phyloP scores from a whole-genome alignment of 352 stramenopile genomes.

The Phytophthora cactorum region DNA sequence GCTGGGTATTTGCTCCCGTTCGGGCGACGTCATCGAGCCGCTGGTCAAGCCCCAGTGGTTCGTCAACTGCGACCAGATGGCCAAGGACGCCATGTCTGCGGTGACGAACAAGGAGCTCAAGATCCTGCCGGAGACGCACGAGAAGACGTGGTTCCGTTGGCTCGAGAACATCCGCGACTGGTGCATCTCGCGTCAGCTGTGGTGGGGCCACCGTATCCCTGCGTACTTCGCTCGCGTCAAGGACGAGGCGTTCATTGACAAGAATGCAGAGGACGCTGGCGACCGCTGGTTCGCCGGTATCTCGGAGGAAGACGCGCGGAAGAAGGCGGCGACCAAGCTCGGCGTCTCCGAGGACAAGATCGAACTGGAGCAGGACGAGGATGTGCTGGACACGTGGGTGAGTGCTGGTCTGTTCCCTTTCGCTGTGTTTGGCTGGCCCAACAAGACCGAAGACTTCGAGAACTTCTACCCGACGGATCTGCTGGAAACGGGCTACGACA shows the following conservation, averaged over 20 bases:
- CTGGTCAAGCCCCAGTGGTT: slow-evolving; percentile 99
- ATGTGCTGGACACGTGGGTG: slow-evolving; percentile 99
- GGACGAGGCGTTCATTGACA: slow-evolving; percentile 77
- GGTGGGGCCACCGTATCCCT: slow-evolving; percentile 99
- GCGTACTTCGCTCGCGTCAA: slow-evolving; percentile 96
- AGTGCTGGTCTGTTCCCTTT: slow-evolving; percentile 97
- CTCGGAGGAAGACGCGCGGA: slow-evolving; percentile 87
- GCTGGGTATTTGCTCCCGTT: slow-evolving; percentile 97
- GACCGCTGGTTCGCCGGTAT: slow-evolving; percentile 80
- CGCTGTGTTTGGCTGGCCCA: slow-evolving; percentile 85
- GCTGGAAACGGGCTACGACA: slow-evolving; percentile 99
- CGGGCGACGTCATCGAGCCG: slow-evolving; percentile 99
- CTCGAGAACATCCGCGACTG: slow-evolving; percentile 99
- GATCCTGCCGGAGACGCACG: slow-evolving; percentile 85
- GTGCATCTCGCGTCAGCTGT: slow-evolving; percentile 99
- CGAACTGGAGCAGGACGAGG: slow-evolving; percentile 96
- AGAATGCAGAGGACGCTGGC: slow-evolving; percentile 65
- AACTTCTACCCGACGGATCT: slow-evolving; percentile 97
- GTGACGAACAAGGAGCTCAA: slow-evolving; percentile 85
- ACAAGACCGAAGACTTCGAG: slow-evolving; percentile 68
- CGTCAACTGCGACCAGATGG: slow-evolving; percentile 89
- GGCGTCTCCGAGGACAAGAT: slow-evolving; percentile 67
- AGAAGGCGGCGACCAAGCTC: slow-evolving; percentile 85
- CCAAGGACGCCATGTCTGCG: slow-evolving; percentile 80
- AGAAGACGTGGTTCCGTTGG: slow-evolving; percentile 98